These are phyloP conservation scores for Sungouiozyma intestinalis DNA, from an alignment of 805 yeast genomes.

Conservation along the genomic window DNA sequence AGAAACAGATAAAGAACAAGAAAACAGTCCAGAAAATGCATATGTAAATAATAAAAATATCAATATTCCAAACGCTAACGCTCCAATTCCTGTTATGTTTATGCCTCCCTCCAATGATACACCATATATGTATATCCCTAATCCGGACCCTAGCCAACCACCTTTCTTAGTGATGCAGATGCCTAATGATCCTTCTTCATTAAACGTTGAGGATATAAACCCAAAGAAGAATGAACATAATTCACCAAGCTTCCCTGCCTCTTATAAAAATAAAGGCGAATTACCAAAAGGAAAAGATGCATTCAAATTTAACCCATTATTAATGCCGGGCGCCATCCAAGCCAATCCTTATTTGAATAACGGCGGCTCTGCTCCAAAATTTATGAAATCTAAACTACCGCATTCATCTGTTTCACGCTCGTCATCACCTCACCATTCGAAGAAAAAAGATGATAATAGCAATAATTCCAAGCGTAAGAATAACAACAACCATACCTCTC, in stretches of 20 bases:
- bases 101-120: slow-evolving; percentile 7
- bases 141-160: neutral
- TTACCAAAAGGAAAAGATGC: neutral
- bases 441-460: slow-evolving; percentile 5
- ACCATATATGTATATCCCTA: slow-evolving; percentile 1
- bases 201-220: neutral
- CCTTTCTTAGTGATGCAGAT: slow-evolving; percentile 4
- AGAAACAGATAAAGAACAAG: neutral
- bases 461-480: neutral
- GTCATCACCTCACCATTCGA: slow-evolving; percentile 8
- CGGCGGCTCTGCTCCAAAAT: slow-evolving; percentile 2
- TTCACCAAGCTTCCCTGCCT: slow-evolving; percentile 5
- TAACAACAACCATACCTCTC: neutral
- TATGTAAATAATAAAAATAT: neutral
- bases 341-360: slow-evolving; percentile 18
- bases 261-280: slow-evolving; percentile 1
- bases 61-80: slow-evolving; percentile 3
- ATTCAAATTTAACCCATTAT: neutral
- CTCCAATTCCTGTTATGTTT: slow-evolving; percentile 4
- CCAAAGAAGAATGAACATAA: slow-evolving; percentile 1
- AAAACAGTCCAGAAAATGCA: slow-evolving; percentile 3
- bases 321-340: slow-evolving; percentile 3
- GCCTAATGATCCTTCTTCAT: neutral
- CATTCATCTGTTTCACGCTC: slow-evolving; percentile 13
- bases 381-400: neutral